Base-by-base conservation (phyloP, 2,329 filamentous ascomycete genomes). In the Madurella mycetomatis region DNA sequence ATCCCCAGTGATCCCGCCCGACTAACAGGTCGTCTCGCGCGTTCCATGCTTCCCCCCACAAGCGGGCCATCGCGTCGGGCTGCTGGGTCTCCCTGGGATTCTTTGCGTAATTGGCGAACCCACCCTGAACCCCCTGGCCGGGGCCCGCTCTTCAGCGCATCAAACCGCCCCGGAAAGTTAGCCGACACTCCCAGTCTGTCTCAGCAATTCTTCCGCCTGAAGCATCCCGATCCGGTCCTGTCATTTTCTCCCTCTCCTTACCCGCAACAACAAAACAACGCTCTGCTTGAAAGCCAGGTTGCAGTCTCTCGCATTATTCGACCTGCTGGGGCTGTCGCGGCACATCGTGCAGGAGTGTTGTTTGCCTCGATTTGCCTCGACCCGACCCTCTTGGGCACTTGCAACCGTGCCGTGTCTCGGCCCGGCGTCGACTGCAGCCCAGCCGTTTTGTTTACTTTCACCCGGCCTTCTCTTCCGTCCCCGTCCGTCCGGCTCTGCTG, bases 201-300 rank as follows among this genome's bases (percentile, higher is more conserved):
- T 49, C 54, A 58, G 56, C 56, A 60, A 60, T 64, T 64, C 62
- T 63, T 60, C 62, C 61, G 60, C 60, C 59, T 63, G 56, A 60
- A 53, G 43, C 41, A 48, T 30, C 45, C 46, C 44, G 32, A 45
- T 54, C 55, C 52, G 18, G 39, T 56, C 41, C 43, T 47, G 50
- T 61, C 55, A 53, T 59, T 55, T 61, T 47, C 56, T 42, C 13
- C 34, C 11, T 37, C 30, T 37, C 47, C 56, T 41, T 3, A 37
- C 13, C 34, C 34, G 34, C 34, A 37, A 9, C 9, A 37, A 15
- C 34, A 37, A 51, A 57, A 51, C 55, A 51, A 47, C 43, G 46
- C 54, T 42, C 46, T 11, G 34, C 34, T 15, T 37, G 34, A 25
- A 25, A 25, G 25, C 25, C 25, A 25, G 25, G 25, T 25, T 25